Percentiles rank a stretch among this genome's conserved stretches.
These are phyloP conservation scores for Colletotrichum falcatum DNA, from an alignment of 2,329 filamentous ascomycete genomes.

Conservation along the genomic window DNA sequence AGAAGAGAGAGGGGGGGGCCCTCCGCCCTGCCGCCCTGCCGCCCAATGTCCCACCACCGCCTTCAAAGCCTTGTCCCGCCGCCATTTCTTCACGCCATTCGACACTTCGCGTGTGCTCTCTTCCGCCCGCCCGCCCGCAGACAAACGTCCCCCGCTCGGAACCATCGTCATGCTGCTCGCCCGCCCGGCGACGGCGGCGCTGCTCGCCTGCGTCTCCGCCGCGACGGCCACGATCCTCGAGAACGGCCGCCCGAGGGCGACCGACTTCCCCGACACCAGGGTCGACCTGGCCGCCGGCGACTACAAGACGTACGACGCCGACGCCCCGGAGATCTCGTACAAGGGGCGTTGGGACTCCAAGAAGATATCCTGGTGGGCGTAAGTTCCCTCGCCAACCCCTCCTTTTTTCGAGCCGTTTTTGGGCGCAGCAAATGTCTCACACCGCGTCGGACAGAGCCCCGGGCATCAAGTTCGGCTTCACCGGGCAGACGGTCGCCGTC, in stretches of 20 bases:
- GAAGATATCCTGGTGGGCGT: conserved; percentile 71
- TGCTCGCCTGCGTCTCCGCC: conserved; percentile 43
- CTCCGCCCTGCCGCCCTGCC: too few relatives aligned
- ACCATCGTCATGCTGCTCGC: conserved; percentile 17
- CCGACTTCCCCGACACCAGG: conserved; percentile 55
- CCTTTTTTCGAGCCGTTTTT: background rate
- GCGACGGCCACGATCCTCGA: conserved; percentile 52
- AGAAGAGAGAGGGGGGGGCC: too few relatives aligned
- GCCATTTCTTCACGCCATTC: background rate
- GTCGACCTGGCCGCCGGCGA: conserved; percentile 50
- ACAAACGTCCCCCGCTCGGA: background rate
- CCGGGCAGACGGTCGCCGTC: conserved; percentile 64
- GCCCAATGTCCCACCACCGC: background rate
- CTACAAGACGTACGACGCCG: conserved; percentile 60
- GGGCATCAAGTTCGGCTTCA: conserved; percentile 67
- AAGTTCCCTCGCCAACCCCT: conserved; percentile 46
- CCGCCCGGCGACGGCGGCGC: conserved; percentile 40
- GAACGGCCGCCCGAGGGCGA: conserved; percentile 56
- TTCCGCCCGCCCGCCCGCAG: background rate
- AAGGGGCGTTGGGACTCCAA: conserved; percentile 73
- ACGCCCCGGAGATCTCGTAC: conserved; percentile 68
- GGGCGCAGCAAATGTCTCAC: background rate
- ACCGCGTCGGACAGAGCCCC: conserved; percentile 53
- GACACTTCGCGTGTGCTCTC: background rate
- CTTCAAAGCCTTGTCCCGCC: background rate